phyloP scores from a whole-genome alignment of 2,329 filamentous ascomycete genomes.

The Epichloe typhina region DNA sequence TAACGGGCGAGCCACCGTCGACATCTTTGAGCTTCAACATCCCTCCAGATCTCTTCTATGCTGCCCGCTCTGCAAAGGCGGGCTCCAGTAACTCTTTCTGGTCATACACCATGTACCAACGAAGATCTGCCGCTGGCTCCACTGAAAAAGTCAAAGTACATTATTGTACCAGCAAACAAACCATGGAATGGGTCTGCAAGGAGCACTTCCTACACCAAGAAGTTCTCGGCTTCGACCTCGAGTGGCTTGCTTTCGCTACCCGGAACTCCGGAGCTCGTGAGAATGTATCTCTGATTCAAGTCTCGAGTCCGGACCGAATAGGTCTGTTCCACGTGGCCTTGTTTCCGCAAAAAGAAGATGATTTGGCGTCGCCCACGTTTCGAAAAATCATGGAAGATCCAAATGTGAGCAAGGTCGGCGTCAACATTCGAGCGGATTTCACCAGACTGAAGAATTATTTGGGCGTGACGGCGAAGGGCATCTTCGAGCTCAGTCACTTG shows the following conservation, averaged over 20 bases:
- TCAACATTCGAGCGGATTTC: conserved; percentile 58
- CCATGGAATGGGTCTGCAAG: conserved; percentile 52
- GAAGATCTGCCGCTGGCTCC: conserved; percentile 26
- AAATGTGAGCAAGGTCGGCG: conserved; percentile 60
- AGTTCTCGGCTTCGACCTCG: conserved; percentile 78
- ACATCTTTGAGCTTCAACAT: conserved; percentile 19
- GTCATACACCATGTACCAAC: conserved; percentile 55
- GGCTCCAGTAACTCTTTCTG: conserved; percentile 45
- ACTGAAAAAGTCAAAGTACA: conserved; percentile 51
- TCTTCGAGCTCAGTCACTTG: conserved; percentile 74
- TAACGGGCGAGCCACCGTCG: conserved; percentile 10
- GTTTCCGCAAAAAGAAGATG: conserved; percentile 33
- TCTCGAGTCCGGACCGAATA: conserved; percentile 65
- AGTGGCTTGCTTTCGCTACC: conserved; percentile 54
- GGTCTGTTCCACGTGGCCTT: conserved; percentile 70
- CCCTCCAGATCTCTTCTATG: conserved; percentile 17
- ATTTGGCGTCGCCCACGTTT: conserved; percentile 59
- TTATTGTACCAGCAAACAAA: conserved; percentile 58
- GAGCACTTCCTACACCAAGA: conserved; percentile 54
- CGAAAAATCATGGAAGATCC: conserved; percentile 59
- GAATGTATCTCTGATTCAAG: conserved; percentile 71
- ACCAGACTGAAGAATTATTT: conserved; percentile 57
- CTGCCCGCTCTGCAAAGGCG: conserved; percentile 32
- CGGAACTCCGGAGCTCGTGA: conserved; percentile 39
- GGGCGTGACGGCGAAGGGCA: conserved; percentile 47